Evolutionary conservation across 768 basidiomycete genomes (phyloP).

Genomic region (Rhodosporidiobolus odoratus): DNA sequence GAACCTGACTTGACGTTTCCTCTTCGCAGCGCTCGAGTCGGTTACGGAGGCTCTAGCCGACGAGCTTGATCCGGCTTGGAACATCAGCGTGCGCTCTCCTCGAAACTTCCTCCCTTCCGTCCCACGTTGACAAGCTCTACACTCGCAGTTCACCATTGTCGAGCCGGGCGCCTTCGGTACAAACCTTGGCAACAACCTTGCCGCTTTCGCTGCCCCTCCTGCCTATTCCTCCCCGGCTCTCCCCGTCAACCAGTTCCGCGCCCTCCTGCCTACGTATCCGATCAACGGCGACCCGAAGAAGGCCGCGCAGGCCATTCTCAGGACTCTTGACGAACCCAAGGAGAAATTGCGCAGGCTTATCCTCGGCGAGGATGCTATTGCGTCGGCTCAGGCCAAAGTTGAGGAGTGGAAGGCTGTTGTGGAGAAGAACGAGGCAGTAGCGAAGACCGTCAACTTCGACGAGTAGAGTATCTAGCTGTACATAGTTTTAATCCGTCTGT

Average conservation of each 20-base stretch:
- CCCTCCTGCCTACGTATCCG: not conserved
- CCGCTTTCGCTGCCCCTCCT: not conserved
- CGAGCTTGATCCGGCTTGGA: not conserved
- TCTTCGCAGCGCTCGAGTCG: not conserved
- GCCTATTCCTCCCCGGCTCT: not conserved
- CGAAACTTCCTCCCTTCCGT: not conserved
- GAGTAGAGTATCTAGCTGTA: too few relatives aligned
- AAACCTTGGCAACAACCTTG: not conserved
- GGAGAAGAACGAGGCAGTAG: not conserved
- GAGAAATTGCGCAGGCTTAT: not conserved
- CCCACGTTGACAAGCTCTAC: not conserved
- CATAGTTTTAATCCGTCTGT: too few relatives aligned
- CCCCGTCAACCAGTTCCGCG: not conserved
- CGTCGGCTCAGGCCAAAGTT: not conserved
- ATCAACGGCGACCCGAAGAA: not conserved
- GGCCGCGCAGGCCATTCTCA: not conserved
- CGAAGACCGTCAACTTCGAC: not conserved
- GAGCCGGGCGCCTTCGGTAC: not conserved
- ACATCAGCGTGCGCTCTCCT: not conserved
- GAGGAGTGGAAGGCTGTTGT: not conserved
- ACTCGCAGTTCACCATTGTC: not conserved
- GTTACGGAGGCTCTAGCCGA: not conserved
- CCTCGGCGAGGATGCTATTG: not conserved
- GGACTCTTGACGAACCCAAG: not conserved
- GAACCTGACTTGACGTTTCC: too few relatives aligned